These are phyloP conservation scores for Candida labiduridarum DNA, from an alignment of 1,139 yeast species.

Conservation along the genomic window DNA sequence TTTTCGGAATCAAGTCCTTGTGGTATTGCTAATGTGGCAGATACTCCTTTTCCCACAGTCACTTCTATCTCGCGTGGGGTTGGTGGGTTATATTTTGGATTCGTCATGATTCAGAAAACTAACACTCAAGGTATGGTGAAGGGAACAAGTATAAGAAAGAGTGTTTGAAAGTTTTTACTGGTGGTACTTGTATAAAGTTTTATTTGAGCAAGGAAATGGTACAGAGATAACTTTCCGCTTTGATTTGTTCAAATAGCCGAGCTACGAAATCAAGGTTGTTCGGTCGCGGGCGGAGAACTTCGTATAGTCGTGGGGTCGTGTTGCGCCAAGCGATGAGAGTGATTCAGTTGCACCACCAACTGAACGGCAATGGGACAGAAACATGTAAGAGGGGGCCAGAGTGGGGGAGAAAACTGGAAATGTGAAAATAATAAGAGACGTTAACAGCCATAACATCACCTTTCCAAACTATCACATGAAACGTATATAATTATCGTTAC, in stretches of 20 bases:
- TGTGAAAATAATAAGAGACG: no score
- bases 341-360: neutral
- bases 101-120: neutral
- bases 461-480: no score
- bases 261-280: neutral
- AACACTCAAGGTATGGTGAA: no score
- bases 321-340: neutral
- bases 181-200: slow-evolving; percentile 3
- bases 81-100: slow-evolving; percentile 12
- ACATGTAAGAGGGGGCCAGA: no score
- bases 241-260: slow-evolving; percentile 1
- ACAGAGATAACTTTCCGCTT: neutral
- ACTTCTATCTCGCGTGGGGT: slow-evolving; percentile 41
- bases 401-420: no score
- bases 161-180: neutral
- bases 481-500: no score
- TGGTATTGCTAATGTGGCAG: slow-evolving; percentile 44
- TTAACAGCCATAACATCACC: no score
- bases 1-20: slow-evolving; percentile 29
- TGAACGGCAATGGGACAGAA: neutral
- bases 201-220: neutral
- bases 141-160: no score
- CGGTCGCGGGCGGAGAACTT: neutral
- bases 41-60: slow-evolving; percentile 37
- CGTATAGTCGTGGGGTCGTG: neutral